Conservation (phyloP, 352 stramenopile genomes). For the Globisporangium acanthophoron region DNA sequence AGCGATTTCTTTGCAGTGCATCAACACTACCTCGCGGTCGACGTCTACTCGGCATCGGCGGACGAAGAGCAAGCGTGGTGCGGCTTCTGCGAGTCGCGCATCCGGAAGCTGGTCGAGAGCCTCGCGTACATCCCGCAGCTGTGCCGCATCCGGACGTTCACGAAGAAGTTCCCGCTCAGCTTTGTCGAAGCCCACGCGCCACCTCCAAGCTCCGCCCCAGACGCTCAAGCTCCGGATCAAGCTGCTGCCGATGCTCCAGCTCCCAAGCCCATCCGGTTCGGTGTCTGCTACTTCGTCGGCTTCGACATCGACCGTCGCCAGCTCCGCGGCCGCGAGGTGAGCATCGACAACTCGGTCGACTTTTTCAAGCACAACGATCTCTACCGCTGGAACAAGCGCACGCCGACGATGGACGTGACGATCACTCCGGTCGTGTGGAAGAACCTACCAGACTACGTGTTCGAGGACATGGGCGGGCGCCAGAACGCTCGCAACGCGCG, state of each 20-base stretch:
- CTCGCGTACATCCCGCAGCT: constrained; percentile 78
- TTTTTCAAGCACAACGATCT: constrained; percentile 89
- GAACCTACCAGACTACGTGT: constrained; percentile 74
- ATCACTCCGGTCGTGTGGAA: constrained; percentile 87
- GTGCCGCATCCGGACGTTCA: constrained; percentile 76
- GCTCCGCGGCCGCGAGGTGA: constrained; percentile 72
- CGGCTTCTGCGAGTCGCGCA: constrained; percentile 91
- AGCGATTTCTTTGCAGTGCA: constrained; percentile 87
- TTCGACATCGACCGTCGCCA: constrained; percentile 83
- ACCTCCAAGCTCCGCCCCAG: constrained; percentile 12
- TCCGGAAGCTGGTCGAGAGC: constrained; percentile 89
- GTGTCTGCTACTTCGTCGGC: constrained; percentile 79
- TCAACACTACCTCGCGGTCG: constrained; percentile 88
- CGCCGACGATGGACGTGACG: constrained; percentile 78
- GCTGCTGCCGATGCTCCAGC: background rate
- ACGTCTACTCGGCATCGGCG: constrained; percentile 87
- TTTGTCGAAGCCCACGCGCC: constrained; percentile 29
- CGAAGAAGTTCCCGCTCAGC: constrained; percentile 79
- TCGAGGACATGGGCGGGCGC: constrained; percentile 82
- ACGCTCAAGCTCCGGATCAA: constrained; percentile 5
- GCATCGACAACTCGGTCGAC: constrained; percentile 81
- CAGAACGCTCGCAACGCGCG: constrained; percentile 45
- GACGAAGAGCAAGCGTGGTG: constrained; percentile 92
- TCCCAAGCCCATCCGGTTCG: constrained; percentile 48
- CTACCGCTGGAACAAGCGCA: constrained; percentile 88